phyloP scores from a whole-genome alignment of 257 asterid species.

The Jacaranda mimosifolia region DNA sequence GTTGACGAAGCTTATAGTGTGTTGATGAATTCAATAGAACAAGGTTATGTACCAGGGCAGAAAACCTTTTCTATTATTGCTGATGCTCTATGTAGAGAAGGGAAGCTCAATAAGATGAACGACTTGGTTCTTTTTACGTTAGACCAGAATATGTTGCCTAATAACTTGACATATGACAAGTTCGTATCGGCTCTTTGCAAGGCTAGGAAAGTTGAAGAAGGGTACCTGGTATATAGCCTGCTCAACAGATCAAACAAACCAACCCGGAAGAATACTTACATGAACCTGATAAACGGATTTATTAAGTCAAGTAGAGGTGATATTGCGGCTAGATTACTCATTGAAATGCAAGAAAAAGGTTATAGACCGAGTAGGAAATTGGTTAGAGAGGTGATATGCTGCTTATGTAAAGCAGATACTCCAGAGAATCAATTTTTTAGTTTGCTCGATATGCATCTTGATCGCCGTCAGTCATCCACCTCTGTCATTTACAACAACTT shows the following conservation, averaged over 20 bases:
- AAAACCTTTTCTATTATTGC: conserved; percentile 62
- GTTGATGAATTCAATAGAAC: conserved; percentile 58
- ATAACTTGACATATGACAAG: conserved; percentile 52
- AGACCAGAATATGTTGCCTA: conserved; percentile 56
- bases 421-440: conserved; percentile 60
- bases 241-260: conserved; percentile 52
- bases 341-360: conserved; percentile 91
- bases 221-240: conserved; percentile 60
- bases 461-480: conserved; percentile 41
- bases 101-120: conserved; percentile 70
- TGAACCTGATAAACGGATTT: conserved; percentile 65
- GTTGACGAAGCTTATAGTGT: conserved; percentile 61
- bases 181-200: conserved; percentile 71
- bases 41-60: conserved; percentile 67
- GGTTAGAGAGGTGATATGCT: conserved; percentile 61
- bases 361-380: conserved; percentile 48
- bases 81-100: conserved; percentile 73
- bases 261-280: conserved; percentile 56
- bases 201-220: conserved; percentile 68
- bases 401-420: conserved; percentile 60
- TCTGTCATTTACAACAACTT: conserved; percentile 50
- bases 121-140: conserved; percentile 63
- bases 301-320: conserved; percentile 63
- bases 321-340: conserved; percentile 68
- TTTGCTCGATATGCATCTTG: conserved; percentile 69